Base-by-base conservation (phyloP, 108 stramenopile genomes). In the Pseudonitzschia pungens region DNA sequence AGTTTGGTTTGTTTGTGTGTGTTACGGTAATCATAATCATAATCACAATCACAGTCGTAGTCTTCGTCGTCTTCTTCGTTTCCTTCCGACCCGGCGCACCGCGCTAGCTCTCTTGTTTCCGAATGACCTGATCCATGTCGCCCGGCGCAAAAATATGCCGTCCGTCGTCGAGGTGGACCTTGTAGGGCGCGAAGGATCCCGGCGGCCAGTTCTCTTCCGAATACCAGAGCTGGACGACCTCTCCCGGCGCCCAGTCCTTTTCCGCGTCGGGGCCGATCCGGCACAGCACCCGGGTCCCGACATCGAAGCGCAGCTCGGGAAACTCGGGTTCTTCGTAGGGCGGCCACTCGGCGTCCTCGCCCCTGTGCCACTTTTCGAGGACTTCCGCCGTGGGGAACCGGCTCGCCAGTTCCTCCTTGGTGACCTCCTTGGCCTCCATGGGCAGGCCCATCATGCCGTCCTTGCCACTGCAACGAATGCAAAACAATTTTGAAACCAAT, bases 181-280 rank as follows among this genome's bases (percentile, higher is more conserved):
- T 92, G 79, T 97, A 97, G 1, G 96, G 96, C n/a, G 93, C 96
- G 79, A 89, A 88, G 26, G 81, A 79, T 70, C 87, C 89, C 33
- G 79, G 78, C 32, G 93, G 94, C 94, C 94, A 97, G 43, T 78
- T 78, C 21, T 83, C 76, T 78, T 97, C 96, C 51, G 90, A 69
- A 68, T 97, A 97, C 92, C 92, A 96, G 16, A 92, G 80, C 77
- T 82, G 74, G 20, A 81, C 73, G 24, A 97, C 79, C 21, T 29
- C 66, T 27, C 96, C 96, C 27, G 85, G 75, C n/a, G 84, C 89
- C 96, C 96, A 97, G 41, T 90, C 94, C 20, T 75, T 94, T 21
- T 86, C 84, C 15, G 88, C 85, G 80, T 93, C 87, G 1, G 90
- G 81, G 26, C 96, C 96, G 32, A 97, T 88, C 7, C 94, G 88